Evolutionary conservation across 139 green algal genomes (phyloP), one percentile per base, ranked within the genome.

Genomic region (Cymbomonas tetramitiformis): DNA sequence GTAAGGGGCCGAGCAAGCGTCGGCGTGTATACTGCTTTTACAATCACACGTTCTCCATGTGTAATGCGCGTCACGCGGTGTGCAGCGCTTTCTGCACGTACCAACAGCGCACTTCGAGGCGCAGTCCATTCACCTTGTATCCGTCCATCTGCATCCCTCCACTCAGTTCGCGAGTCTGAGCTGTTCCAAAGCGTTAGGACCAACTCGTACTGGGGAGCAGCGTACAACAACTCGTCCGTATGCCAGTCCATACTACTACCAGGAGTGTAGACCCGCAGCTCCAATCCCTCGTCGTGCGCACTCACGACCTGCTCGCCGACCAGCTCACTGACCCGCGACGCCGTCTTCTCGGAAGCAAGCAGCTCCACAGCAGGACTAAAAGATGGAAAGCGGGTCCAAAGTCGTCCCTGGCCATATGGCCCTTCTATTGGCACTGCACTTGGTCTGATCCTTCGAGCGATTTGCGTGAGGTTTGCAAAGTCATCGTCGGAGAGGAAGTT

Each of bases 161-260:
- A 64, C 40, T 64, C 25, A 33, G 56, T 64, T 15, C 18, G 36
- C 23, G 23, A 44, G 46, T 64, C 56, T 2, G 10, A 38, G 23
- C 26, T 64, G 56, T 64, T 64, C 1, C 25, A 8, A 5, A 64
- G n/a, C 4, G 56, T 64, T 25, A 31, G 54, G 23, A 64, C 56
- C 10, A 55, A 32, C 7, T 64, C 56, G 25, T 49, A 56, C 36
- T 64, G 56, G 24, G 56, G 56, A 24, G 53, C 21, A 1, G 46
- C 54, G 39, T 64, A 64, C 56, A 64, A 23, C 46, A 34, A 34
- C 10, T 51, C 56, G 56, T 64, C 56, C 24, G 39, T 19, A 29
- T 64, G 56, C 56, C 56, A 64, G 29, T 64, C 56, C 56, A 64
- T 64, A 3, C 10, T 32, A 8, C 41, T 31, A 3, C 56, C 56